Base-by-base conservation (phyloP, 2,329 filamentous ascomycete species). In the Arthrobotrys pseudoclavata region DNA sequence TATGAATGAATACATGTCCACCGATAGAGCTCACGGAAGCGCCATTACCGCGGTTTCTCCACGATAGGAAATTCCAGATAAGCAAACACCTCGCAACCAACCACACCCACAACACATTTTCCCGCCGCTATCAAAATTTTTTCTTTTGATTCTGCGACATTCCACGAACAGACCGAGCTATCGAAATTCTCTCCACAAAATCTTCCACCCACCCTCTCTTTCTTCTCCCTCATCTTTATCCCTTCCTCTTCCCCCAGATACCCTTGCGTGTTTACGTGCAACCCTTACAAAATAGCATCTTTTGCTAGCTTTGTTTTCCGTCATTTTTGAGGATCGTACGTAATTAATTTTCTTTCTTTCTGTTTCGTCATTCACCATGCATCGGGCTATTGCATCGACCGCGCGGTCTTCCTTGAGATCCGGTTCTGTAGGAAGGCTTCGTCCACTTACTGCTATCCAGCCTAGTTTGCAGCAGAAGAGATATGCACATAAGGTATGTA, bases 401-500 rank as follows among this genome's bases (percentile, higher is more conserved):
- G 87, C 92, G 83, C 88, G 93, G 87, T 90, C 93, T 84, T 82
- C 91, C 90, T 80, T 89, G 91, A 79, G 86, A 86, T 82, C 85
- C 87, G 80, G 79, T 70, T 66, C 64, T 62, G 24, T 62, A 69
- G 75, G 64, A 85, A 86, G 81, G 85, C 84, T 82, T 84, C 87
- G 83, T 84, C 88, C 88, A 84, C 85, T 86, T 79, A 86, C 90
- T 81, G 86, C 86, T 82, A 89, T 91, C 84, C 89, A 90, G 82
- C 87, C 90, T 79, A 86, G 87, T 78, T 83, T 85, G 82, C 93
- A 97, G 85, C 95, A 98, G 87, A 90, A 97, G 85, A 90, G 96
- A 84, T 99, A 97, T 85, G 93, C 95, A 81, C 95, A 98, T 89
- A 98, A 98, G 93, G 94, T 97, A 88, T 61, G 40, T 34, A 47